A percentile compares a stretch with the other conserved stretches of the same genome.
These are phyloP conservation scores for Bretziella fagacearum DNA, from an alignment of 2,329 filamentous ascomycete genomes.

Conservation along the genomic window DNA sequence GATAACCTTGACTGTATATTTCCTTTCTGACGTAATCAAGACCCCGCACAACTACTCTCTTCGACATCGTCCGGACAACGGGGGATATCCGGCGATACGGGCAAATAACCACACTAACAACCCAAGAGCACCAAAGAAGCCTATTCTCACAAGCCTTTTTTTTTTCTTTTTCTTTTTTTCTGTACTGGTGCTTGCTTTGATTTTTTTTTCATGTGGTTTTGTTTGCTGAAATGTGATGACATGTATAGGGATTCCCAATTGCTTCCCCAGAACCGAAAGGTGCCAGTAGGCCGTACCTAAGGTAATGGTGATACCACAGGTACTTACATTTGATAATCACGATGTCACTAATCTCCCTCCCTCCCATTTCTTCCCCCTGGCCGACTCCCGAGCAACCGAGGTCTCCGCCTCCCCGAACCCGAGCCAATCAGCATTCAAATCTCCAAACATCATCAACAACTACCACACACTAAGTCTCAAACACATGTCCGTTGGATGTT, in stretches of 20 bases:
- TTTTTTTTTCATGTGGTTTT: too few species aligned
- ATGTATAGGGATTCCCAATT: too few species aligned
- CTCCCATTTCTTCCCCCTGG: slow-evolving; percentile 5
- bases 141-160: neutral
- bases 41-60: neutral
- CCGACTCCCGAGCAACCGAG: slow-evolving; percentile 11
- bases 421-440: neutral
- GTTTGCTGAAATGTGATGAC: too few species aligned
- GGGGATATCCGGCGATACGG: neutral
- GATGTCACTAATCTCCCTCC: neutral
- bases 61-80: neutral
- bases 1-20: neutral
- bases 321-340: neutral
- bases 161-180: neutral
- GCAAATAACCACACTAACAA: too few species aligned
- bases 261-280: too few species aligned
- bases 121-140: too few species aligned
- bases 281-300: too few species aligned
- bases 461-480: too few species aligned
- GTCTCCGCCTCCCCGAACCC: slow-evolving; percentile 7
- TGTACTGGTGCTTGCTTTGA: too few species aligned
- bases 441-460: neutral
- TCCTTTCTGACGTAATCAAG: too few species aligned
- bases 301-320: neutral
- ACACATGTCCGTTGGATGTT: neutral